Evolutionary conservation across 1,139 yeast species (phyloP).

Genomic region (Magnusiomyces suaveolens): DNA sequence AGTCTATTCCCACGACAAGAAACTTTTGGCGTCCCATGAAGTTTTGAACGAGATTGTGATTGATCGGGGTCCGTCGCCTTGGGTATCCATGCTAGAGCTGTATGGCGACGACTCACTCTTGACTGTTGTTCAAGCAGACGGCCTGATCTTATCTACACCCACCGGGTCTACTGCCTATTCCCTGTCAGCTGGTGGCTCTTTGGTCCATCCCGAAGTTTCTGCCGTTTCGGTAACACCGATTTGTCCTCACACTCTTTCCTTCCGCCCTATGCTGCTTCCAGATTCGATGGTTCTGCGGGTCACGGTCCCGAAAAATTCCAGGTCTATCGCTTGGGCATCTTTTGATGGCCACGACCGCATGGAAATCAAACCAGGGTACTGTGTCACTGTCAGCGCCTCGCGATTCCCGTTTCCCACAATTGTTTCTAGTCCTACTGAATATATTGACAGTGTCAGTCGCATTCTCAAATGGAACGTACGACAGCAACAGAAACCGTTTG

Average conservation of each 20-base stretch:
- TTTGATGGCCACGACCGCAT: constrained; percentile 78
- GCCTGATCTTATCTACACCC: constrained; percentile 79
- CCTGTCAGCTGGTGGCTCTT: constrained; percentile 80
- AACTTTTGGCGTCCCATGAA: constrained; percentile 60
- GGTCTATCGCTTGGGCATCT: constrained; percentile 80
- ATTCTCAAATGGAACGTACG: constrained; percentile 82
- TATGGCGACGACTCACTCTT: constrained; percentile 73
- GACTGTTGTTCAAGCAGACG: constrained; percentile 87
- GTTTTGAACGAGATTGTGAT: constrained; percentile 76
- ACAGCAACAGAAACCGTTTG: constrained; percentile 73
- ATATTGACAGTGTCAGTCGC: constrained; percentile 72
- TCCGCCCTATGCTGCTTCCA: constrained; percentile 77
- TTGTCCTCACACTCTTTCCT: constrained; percentile 83
- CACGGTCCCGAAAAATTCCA: constrained; percentile 62
- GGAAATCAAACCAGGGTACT: constrained; percentile 63
- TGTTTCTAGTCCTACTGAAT: constrained; percentile 62
- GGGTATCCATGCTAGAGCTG: constrained; percentile 70
- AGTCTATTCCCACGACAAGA: constrained; percentile 38
- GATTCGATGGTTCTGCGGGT: constrained; percentile 75
- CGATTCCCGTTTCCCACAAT: constrained; percentile 85
- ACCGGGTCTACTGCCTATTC: constrained; percentile 92
- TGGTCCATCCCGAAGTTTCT: constrained; percentile 82
- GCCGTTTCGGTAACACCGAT: constrained; percentile 86
- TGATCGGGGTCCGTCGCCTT: constrained; percentile 85
- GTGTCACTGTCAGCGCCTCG: constrained; percentile 66